Base-by-base conservation (phyloP, 352 stramenopile species). In the Pythium diclinum region DNA sequence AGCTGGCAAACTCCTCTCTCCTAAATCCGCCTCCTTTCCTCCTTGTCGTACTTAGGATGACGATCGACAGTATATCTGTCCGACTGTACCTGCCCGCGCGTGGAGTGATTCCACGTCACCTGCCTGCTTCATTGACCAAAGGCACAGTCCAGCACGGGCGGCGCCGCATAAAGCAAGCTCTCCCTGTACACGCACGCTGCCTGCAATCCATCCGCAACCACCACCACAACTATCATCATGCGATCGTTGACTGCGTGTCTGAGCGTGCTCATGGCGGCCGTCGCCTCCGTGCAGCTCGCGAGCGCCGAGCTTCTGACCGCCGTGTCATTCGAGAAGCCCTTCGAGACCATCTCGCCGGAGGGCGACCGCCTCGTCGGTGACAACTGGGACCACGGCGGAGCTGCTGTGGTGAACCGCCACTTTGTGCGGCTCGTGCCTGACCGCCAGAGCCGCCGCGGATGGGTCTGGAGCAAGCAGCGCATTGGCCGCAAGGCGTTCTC, bases 391-490 rank as follows among this genome's bases (percentile, higher is more conserved):
- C 74, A 81, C 48, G 86, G 86, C 54, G 84, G 83, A 55, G 66
- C 85, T 30, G 84, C 83, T 13, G 62, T 71, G 11, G 84, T 93
- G 55, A 93, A 91, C 66, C 79, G 82, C 54, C 80, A 93, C 78
- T 95, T 95, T 72, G 76, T 83, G 36, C 86, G 86, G 9, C 72
- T 95, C 16, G 93, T 85, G 48, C 85, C 84, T 33, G 84, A 95
- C 48, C 82, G 86, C 21, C 84, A 92, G 70, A 89, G 78, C 72
- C 89, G 88, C 49, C 79, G 81, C 44, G 86, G 86, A 9, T 71
- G 82, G 61, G 76, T 94, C 54, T 94, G 86, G 86, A 79, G 78
- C 66, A 88, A 83, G 49, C 56, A 91, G 60, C 77, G 77, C 61
- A 68, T 94, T 25, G 78, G 67, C 13, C 62, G 63, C 19, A 76